Evolutionary conservation across 2,329 filamentous ascomycete genomes (phyloP).

Genomic region (Podosphaera fusca): DNA sequence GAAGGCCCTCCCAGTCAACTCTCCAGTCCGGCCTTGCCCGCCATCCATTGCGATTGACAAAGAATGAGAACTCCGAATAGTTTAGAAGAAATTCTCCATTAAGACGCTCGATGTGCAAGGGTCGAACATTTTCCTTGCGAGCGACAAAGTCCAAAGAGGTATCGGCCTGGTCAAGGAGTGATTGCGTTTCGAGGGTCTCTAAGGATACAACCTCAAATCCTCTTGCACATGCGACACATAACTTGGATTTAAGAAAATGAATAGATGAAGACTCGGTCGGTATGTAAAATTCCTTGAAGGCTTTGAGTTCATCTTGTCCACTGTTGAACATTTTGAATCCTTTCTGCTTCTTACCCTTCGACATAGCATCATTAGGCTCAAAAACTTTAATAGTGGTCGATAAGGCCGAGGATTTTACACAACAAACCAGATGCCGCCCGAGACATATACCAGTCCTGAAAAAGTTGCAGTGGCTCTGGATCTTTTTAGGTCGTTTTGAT

Average conservation of each 20-base stretch:
- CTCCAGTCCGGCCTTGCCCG: constrained; percentile 87
- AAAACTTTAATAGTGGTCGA: constrained; percentile 98
- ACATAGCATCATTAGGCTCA: constrained; percentile 86
- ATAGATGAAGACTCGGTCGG: constrained; percentile 95
- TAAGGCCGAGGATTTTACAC: constrained; percentile 79
- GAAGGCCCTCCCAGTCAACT: constrained; percentile 91
- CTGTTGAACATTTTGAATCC: constrained; percentile 91
- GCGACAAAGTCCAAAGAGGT: constrained; percentile 95
- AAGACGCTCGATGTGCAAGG: constrained; percentile 90
- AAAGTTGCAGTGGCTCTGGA: constrained; percentile 91
- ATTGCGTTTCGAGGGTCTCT: constrained; percentile 94
- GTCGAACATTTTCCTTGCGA: constrained; percentile 76
- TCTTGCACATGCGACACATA: constrained; percentile 85
- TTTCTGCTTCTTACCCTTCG: constrained; percentile 85
- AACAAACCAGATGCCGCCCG: constrained; percentile 82
- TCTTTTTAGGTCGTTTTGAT: constrained; percentile 78
- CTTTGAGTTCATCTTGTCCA: constrained; percentile 83
- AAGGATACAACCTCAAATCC: constrained; percentile 94
- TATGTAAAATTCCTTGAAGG: constrained; percentile 98
- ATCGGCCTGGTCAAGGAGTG: constrained; percentile 86
- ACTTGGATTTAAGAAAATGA: constrained; percentile 87
- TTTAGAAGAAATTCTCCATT: constrained; percentile 95
- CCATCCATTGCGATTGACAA: constrained; percentile 97
- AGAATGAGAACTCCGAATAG: constrained; percentile 97
- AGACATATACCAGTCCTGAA: constrained; percentile 95